A percentile compares a stretch with the other conserved stretches of the same genome.
Evolutionary conservation across 176 grass and related monocot genomes (phyloP).

Genomic region (Juncus inflexus): DNA sequence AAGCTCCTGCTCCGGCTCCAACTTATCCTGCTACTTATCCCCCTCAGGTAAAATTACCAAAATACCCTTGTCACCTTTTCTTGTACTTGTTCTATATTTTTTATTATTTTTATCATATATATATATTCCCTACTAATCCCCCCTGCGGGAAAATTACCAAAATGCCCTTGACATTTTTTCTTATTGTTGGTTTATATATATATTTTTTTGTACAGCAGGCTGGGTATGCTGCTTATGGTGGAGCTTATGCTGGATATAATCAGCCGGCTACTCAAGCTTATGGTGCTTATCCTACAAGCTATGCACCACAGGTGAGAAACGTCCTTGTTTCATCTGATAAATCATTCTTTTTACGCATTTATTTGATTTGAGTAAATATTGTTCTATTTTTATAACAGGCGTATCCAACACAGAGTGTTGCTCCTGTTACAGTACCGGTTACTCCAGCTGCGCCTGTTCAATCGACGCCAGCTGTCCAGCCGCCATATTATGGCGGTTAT

Average conservation of each 20-base stretch:
- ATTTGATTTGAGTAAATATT: not conserved
- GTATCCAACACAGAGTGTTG: slow-evolving; percentile 53
- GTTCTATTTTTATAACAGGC: slow-evolving; percentile 19
- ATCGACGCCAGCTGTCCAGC: slow-evolving; percentile 50
- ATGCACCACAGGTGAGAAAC: slow-evolving; percentile 7
- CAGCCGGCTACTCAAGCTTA: slow-evolving; percentile 29
- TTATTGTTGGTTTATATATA: slow-evolving; percentile 6
- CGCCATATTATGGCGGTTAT: slow-evolving; percentile 56
- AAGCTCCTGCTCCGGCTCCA: slow-evolving; percentile 51
- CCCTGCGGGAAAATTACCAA: too few species aligned
- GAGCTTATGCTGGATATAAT: slow-evolving; percentile 31
- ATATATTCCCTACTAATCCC: too few species aligned
- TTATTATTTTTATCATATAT: not conserved
- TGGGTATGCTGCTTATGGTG: slow-evolving; percentile 41
- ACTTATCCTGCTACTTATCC: slow-evolving; percentile 67
- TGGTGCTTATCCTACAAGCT: slow-evolving; percentile 30
- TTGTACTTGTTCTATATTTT: not conserved
- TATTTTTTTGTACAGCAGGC: slow-evolving; percentile 18
- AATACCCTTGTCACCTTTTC: not conserved
- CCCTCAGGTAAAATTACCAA: slow-evolving; percentile 43
- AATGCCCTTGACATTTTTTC: too few species aligned
- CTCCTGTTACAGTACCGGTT: slow-evolving; percentile 37
- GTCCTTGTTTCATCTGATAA: not conserved
- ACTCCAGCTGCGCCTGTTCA: slow-evolving; percentile 42
- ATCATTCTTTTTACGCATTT: slow-evolving; percentile 5